phyloP scores from a whole-genome alignment of 352 stramenopile genomes.

The Aphanomyces stellatus region DNA sequence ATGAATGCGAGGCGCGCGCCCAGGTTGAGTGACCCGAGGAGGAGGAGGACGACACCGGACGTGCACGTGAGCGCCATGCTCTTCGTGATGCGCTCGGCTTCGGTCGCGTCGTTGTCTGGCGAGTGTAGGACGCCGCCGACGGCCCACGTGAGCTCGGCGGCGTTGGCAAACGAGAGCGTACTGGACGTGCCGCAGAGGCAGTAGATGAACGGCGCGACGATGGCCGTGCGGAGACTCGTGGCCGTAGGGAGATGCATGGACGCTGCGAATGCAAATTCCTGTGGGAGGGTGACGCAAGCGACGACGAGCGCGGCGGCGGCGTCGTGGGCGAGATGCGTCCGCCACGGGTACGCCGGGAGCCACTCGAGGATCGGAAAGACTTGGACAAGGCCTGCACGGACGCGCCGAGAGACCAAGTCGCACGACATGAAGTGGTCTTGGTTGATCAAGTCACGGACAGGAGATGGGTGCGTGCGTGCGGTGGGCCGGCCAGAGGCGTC shows the following conservation, averaged over 20 bases:
- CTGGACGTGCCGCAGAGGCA: constrained; percentile 4
- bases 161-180: not conserved
- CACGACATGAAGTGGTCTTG: too few relatives aligned
- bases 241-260: not conserved
- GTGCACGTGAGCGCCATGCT: not conserved
- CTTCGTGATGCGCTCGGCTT: not conserved
- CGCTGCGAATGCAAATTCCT: not conserved
- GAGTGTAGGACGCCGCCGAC: not conserved
- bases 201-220: not conserved
- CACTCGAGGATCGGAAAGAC: constrained; percentile 9
- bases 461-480: too few relatives aligned
- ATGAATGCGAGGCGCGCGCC: not conserved
- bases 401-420: not conserved
- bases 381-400: not conserved
- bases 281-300: not conserved
- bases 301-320: not conserved
- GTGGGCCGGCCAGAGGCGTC: too few relatives aligned
- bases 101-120: not conserved
- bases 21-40: not conserved
- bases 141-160: not conserved
- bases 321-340: not conserved
- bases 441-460: too few relatives aligned
- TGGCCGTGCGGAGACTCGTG: not conserved
- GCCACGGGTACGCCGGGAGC: not conserved
- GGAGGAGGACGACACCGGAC: not conserved